phyloP scores from a whole-genome alignment of 140 eudicot genomes.

The Eryngium alpinum region DNA sequence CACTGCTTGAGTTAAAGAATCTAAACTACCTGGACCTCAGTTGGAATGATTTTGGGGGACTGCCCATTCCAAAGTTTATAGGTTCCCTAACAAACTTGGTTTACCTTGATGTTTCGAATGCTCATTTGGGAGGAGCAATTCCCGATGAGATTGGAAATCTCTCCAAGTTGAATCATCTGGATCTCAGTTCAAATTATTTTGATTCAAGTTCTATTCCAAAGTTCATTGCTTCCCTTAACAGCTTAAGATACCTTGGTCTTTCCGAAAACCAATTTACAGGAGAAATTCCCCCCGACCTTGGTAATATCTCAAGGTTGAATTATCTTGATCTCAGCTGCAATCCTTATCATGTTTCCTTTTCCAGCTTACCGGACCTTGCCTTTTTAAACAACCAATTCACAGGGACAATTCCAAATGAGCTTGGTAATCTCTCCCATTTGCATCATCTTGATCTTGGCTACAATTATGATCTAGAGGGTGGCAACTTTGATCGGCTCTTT shows the following conservation, averaged over 20 bases:
- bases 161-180: constrained; percentile 3
- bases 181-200: neutral
- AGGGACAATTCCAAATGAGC: neutral
- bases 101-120: neutral
- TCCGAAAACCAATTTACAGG: neutral
- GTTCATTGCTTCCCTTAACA: neutral
- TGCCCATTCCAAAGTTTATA: neutral
- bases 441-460: neutral
- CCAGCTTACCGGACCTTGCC: neutral
- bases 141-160: neutral
- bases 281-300: neutral
- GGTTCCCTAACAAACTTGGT: constrained; percentile 3
- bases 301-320: neutral
- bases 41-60: neutral
- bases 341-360: neutral
- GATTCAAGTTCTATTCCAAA: neutral
- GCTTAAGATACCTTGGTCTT: neutral
- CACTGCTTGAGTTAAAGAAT: constrained; percentile 7
- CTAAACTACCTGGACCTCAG: constrained; percentile 16
- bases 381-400: neutral
- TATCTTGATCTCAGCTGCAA: neutral
- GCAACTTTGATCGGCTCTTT: constrained; percentile 19
- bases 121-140: neutral
- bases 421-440: neutral
- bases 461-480: neutral